Evolutionary conservation across 163 green algal genomes (phyloP).

Genomic region (Chlorella variabilis): DNA sequence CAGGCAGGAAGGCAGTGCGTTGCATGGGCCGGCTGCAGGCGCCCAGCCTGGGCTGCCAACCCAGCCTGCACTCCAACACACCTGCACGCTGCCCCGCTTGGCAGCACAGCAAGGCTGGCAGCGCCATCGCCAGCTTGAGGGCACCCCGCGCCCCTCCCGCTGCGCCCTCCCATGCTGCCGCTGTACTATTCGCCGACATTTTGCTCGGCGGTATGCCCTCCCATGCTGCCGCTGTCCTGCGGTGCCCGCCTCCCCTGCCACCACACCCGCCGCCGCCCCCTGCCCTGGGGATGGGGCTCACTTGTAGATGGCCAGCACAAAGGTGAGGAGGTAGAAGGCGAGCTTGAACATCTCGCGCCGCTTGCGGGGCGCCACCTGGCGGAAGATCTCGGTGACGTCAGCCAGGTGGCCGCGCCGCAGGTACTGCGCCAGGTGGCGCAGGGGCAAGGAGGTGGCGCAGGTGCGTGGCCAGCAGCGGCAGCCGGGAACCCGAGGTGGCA

Average conservation of each 20-base stretch:
- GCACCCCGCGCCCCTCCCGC: too few species aligned
- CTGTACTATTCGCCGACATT: neutral
- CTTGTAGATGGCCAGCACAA: slow-evolving; percentile 75
- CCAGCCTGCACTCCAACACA: too few species aligned
- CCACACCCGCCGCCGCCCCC: neutral
- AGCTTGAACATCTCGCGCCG: slow-evolving; percentile 68
- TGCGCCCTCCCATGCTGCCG: too few species aligned
- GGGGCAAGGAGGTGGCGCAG: neutral
- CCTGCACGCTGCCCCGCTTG: too few species aligned
- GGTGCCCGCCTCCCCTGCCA: neutral
- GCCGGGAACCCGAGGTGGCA: too few species aligned
- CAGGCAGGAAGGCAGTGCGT: too few species aligned
- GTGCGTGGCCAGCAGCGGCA: too few species aligned
- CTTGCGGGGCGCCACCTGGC: slow-evolving; percentile 42
- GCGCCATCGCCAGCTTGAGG: too few species aligned
- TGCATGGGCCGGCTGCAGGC: too few species aligned
- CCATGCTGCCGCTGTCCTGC: neutral
- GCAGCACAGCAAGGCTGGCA: too few species aligned
- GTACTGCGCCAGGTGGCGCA: slow-evolving; percentile 40
- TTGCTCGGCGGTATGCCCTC: neutral
- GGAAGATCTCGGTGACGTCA: slow-evolving; percentile 90
- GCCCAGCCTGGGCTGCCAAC: too few species aligned
- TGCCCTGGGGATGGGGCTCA: slow-evolving; percentile 22
- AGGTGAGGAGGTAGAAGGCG: slow-evolving; percentile 68
- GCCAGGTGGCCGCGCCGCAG: slow-evolving; percentile 57